Evolutionary conservation across 257 asterid genomes (phyloP).

Genomic region (Coffea canephora): DNA sequence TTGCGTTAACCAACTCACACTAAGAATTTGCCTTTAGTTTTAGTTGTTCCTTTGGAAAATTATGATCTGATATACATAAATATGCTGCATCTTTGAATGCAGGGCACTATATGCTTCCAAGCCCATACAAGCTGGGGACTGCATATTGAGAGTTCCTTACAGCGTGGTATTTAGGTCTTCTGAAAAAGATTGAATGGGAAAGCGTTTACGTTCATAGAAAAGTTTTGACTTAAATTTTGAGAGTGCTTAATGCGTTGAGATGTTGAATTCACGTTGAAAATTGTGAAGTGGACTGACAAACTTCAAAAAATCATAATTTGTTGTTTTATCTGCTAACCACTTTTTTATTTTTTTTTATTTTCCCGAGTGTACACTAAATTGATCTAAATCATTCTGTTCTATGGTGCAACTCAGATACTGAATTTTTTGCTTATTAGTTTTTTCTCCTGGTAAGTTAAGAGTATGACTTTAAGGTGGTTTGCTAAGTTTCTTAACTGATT

Average conservation of each 20-base stretch:
- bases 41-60: neutral
- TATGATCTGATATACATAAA: neutral
- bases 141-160: constrained; percentile 68
- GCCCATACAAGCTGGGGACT: constrained; percentile 53
- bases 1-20: neutral
- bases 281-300: neutral
- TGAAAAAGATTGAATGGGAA: neutral
- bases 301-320: neutral
- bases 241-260: neutral
- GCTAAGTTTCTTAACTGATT: constrained; percentile 5
- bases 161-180: constrained; percentile 30
- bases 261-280: neutral
- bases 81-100: constrained; percentile 15
- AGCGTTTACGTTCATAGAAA: neutral
- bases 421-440: neutral
- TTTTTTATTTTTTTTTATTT: too few species aligned
- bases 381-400: neutral
- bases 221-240: neutral
- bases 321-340: neutral
- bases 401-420: neutral
- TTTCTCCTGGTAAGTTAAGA: neutral
- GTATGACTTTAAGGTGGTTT: neutral
- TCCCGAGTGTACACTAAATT: neutral
- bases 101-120: constrained; percentile 59
- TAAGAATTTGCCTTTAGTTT: too few species aligned